A percentile compares a stretch with the other conserved stretches of the same genome.
These are phyloP conservation scores for Rhododendron simsii DNA, from an alignment of 148 eudicot genomes.

Conservation along the genomic window DNA sequence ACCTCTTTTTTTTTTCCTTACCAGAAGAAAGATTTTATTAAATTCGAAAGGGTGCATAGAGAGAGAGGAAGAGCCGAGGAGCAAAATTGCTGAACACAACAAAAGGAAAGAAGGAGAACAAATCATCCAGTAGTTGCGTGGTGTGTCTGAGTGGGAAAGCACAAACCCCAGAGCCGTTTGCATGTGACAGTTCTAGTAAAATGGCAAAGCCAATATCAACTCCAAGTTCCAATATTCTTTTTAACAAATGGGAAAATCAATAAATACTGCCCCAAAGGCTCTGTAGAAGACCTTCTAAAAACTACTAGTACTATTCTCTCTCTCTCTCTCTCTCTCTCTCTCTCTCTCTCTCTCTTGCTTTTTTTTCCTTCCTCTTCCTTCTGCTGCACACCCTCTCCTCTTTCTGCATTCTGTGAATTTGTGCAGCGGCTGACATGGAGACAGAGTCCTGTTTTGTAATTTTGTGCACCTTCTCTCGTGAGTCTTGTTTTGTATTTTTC, in stretches of 20 bases:
- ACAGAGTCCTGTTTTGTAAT: slow-evolving; percentile 17
- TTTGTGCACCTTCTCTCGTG: slow-evolving; percentile 35
- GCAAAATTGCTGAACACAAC: no score
- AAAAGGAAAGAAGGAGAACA: no score
- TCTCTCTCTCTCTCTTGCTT: neutral
- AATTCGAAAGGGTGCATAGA: no score
- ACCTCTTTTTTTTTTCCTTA: no score
- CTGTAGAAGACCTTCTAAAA: slow-evolving; percentile 19
- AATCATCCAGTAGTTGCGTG: no score
- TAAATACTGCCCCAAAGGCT: neutral
- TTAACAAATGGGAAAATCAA: slow-evolving; percentile 10
- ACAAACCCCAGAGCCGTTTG: neutral
- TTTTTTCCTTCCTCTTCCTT: neutral
- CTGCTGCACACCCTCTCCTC: neutral
- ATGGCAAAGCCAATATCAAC: slow-evolving; percentile 18
- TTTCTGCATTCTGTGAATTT: slow-evolving; percentile 21
- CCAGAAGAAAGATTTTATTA: no score
- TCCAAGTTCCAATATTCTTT: slow-evolving; percentile 35
- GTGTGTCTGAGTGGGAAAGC: no score
- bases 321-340: neutral
- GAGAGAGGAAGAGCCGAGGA: no score
- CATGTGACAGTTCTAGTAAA: slow-evolving; percentile 2
- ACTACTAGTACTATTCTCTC: neutral
- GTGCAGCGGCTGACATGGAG: slow-evolving; percentile 51
- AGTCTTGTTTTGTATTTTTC: slow-evolving; percentile 34